phyloP scores from a whole-genome alignment of 352 stramenopile species.

The Pythium sukuiense region DNA sequence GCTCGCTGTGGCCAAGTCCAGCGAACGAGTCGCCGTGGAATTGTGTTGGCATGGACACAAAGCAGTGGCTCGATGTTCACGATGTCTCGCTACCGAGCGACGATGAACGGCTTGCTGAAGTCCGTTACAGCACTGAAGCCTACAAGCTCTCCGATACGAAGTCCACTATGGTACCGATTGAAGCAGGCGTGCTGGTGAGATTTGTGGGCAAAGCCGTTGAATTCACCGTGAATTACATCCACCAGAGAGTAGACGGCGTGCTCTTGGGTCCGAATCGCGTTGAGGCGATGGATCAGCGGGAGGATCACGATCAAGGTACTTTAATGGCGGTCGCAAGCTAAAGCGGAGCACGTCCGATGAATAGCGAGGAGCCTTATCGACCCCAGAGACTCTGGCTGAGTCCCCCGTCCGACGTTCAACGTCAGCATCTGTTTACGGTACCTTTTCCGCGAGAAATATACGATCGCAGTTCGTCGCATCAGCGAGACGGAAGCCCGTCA shows the following conservation, averaged over 20 bases:
- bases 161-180: not conserved
- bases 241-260: not conserved
- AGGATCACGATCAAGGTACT: too few species aligned
- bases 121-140: not conserved
- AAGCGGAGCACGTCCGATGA: too few species aligned
- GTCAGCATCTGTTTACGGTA: too few species aligned
- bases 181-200: not conserved
- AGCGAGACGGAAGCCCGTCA: too few species aligned
- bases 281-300: too few species aligned
- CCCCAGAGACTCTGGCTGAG: too few species aligned
- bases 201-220: not conserved
- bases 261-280: not conserved
- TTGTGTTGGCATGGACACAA: not conserved
- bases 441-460: too few species aligned
- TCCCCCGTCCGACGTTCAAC: too few species aligned
- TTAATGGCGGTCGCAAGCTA: too few species aligned
- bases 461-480: too few species aligned
- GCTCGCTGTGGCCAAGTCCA: not conserved
- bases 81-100: too few species aligned
- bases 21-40: not conserved
- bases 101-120: not conserved
- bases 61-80: not conserved
- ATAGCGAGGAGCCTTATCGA: too few species aligned
- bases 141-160: not conserved
- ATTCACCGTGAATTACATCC: not conserved